phyloP scores from a whole-genome alignment of 371 early-diverging fungal genomes.

The Sporodiniella umbellata region DNA sequence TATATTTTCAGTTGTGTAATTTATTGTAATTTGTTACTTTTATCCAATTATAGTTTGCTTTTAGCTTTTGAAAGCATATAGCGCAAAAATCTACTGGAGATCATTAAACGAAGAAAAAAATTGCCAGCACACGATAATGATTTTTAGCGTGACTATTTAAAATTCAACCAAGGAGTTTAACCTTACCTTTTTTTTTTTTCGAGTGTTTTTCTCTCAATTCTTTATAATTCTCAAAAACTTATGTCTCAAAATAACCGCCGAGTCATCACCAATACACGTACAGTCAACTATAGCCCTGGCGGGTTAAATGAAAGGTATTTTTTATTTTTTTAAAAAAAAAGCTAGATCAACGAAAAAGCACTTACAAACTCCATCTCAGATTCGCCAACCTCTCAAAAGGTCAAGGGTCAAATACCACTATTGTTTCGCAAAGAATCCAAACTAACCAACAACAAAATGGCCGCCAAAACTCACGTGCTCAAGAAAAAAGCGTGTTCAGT shows the following conservation, averaged over 20 bases:
- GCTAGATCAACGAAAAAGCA: neutral
- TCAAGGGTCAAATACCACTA: slow-evolving; percentile 1
- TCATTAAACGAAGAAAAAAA: too few species aligned
- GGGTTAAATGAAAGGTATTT: slow-evolving; percentile 47
- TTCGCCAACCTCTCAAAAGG: neutral
- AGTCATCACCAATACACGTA: slow-evolving; percentile 12
- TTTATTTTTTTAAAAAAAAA: neutral
- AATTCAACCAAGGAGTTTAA: neutral
- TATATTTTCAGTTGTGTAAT: too few species aligned
- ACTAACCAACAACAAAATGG: neutral
- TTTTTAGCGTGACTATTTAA: neutral
- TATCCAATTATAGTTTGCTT: too few species aligned
- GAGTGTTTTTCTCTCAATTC: neutral
- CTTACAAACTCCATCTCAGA: slow-evolving; percentile 5
- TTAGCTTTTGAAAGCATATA: too few species aligned
- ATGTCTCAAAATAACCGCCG: slow-evolving; percentile 15
- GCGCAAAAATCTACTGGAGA: too few species aligned
- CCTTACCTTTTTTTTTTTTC: neutral
- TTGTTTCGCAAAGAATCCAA: neutral
- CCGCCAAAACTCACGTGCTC: neutral
- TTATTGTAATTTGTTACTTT: too few species aligned
- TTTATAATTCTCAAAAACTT: neutral
- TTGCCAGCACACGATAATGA: too few species aligned
- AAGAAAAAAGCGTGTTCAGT: slow-evolving; percentile 40
- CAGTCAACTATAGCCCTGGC: slow-evolving; percentile 24